These are phyloP conservation scores for Trichoderma sp. DNA, from an alignment of 2,329 filamentous ascomycete species.

Conservation along the genomic window DNA sequence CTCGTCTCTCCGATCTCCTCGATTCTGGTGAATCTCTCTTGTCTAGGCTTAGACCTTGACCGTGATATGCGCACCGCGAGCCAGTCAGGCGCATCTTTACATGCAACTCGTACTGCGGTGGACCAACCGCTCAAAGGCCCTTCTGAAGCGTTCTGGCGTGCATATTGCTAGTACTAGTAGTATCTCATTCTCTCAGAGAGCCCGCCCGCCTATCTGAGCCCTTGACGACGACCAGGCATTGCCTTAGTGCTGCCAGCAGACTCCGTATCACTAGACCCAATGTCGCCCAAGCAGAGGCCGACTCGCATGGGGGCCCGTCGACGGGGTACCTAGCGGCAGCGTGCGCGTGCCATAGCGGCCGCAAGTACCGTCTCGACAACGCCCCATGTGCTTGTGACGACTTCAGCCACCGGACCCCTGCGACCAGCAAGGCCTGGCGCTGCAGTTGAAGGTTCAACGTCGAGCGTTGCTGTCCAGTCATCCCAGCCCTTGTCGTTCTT, in stretches of 20 bases:
- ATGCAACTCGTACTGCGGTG: constrained; percentile 13
- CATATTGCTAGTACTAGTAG: background rate
- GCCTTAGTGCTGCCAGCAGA: constrained; percentile 21
- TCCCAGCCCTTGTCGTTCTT: constrained; percentile 17
- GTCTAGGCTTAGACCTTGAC: background rate
- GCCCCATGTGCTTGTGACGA: constrained; percentile 5
- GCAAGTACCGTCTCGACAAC: background rate
- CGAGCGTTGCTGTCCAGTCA: constrained; percentile 8
- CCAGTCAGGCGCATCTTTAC: background rate
- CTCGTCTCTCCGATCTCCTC: background rate
- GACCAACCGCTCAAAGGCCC: background rate
- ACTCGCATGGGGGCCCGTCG: constrained; percentile 7
- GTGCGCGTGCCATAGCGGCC: background rate
- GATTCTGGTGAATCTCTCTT: background rate
- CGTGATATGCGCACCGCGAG: too few species aligned
- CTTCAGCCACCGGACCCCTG: constrained; percentile 10
- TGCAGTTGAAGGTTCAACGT: background rate
- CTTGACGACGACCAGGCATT: background rate
- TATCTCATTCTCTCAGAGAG: constrained; percentile 3
- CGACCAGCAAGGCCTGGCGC: constrained; percentile 13
- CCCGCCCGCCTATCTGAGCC: constrained; percentile 25
- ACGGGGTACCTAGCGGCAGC: background rate
- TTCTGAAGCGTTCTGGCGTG: background rate
- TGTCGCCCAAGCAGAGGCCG: constrained; percentile 16
- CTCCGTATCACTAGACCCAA: constrained; percentile 23